A percentile compares a stretch with the other conserved stretches of the same genome.
Conservation (phyloP, 2,329 filamentous ascomycete genomes). For the Xylaria sp. region DNA sequence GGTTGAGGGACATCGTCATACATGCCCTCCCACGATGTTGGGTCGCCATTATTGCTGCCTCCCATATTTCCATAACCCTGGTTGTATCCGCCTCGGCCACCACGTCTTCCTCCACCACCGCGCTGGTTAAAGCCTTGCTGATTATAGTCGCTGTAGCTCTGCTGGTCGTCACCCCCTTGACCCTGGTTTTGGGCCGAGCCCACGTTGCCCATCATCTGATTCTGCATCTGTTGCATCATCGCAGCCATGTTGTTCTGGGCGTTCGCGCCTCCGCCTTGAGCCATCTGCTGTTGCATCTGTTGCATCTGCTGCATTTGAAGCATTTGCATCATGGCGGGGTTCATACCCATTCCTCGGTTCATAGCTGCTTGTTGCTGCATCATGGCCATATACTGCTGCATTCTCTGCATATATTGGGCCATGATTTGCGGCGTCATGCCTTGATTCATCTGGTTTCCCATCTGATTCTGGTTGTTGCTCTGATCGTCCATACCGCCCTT, state of each 20-base stretch:
- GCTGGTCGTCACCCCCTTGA: conserved; percentile 48
- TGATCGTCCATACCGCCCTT: conserved; percentile 62
- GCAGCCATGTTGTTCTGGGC: conserved; percentile 56
- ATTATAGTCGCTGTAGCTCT: conserved; percentile 45
- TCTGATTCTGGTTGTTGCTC: conserved; percentile 44
- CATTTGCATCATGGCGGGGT: conserved; percentile 81
- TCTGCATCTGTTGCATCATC: conserved; percentile 67
- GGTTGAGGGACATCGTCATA: conserved; percentile 95
- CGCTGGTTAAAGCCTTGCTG: conserved; percentile 48
- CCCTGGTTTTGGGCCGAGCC: conserved; percentile 51
- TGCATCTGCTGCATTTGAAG: conserved; percentile 82
- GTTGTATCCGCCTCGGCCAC: conserved; percentile 53
- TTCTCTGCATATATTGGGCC: conserved; percentile 97
- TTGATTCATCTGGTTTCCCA: conserved; percentile 49
- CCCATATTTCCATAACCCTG: conserved; percentile 54
- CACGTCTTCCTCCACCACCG: conserved; percentile 47
- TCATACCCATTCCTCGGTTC: conserved; percentile 77
- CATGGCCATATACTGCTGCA: conserved; percentile 96
- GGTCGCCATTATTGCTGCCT: conserved; percentile 67
- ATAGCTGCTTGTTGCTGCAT: conserved; percentile 95
- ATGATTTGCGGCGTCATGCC: conserved; percentile 93
- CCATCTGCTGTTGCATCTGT: conserved; percentile 66
- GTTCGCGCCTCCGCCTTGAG: conserved; percentile 51
- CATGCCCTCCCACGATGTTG: conserved; percentile 97
- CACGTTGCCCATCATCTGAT: conserved; percentile 51